Base-by-base conservation (phyloP, 2,329 filamentous ascomycete species). In the Orbilia ellipsospora region DNA sequence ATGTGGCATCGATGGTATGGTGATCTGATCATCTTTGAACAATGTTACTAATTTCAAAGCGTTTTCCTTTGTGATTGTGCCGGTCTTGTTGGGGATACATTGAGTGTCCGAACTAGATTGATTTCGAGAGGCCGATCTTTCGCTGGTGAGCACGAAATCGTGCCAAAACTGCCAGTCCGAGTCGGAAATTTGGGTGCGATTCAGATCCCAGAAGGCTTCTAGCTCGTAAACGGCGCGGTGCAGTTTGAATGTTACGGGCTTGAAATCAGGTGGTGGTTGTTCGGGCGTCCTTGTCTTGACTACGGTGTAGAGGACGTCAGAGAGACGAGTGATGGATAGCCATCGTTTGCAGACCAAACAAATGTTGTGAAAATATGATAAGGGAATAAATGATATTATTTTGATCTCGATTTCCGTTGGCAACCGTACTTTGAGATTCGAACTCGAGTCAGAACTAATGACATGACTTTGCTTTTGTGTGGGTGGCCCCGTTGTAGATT, bases 261-360 rank as follows among this genome's bases (percentile, higher is more conserved):
- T 48, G 16, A 55, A 65, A 2, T 23, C 13, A 0, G 52, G 28
- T 7, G 15, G 16, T 20, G 36, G n/a, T 28, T 40, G 8, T 4
- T 16, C 20, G 16, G 67, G 10, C 23, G 4, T 4, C 23, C 4
- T 2, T 23, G 23, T 2, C 23, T 23, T 23, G 23, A 23, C 23
- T 23, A 4, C 4, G 4, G 23, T 23, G 23, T 73, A 73, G 0
- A 26, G 15, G 16, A 66, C 2, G 4, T 50, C 15, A 1, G 54
- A 48, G 13, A 73, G 55, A 1, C 16, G 36, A 4, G 62, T 56
- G 3, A 73, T 66, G 6, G 45, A 26, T 1, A 15, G 40, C 69
- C 68, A 73, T 16, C 69, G 45, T 51, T 66, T 73, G 28, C 69
- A 73, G 10, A 73, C 61, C n/a, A n/a, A 16, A 1, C 62, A 10